Evolutionary conservation across 1,284 basidiomycete genomes (phyloP).

Genomic region (Rhodotorula sp.): DNA sequence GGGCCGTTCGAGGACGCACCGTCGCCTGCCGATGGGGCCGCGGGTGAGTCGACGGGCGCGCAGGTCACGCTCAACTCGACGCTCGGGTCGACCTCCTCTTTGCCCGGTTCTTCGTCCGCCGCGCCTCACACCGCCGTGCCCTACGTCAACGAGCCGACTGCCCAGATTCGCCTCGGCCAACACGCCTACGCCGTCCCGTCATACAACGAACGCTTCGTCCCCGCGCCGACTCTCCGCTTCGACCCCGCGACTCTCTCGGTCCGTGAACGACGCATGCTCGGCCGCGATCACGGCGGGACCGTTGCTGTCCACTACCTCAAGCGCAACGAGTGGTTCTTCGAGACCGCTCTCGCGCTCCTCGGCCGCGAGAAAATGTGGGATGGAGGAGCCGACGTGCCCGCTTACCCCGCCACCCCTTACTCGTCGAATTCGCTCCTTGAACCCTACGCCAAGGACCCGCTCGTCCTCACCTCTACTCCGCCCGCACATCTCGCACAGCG

Average conservation of each 20-base stretch:
- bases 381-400: conserved; percentile 36
- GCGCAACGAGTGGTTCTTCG: conserved; percentile 92
- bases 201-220: conserved; percentile 33
- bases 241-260: conserved; percentile 37
- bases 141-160: conserved; percentile 34
- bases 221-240: conserved; percentile 42
- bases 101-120: not conserved
- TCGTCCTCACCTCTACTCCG: conserved; percentile 24
- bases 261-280: conserved; percentile 38
- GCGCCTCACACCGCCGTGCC: not conserved
- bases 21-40: not conserved
- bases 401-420: conserved; percentile 28
- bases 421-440: conserved; percentile 6
- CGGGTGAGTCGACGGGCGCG: not conserved
- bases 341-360: conserved; percentile 83
- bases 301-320: conserved; percentile 96
- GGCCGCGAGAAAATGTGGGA: conserved; percentile 65
- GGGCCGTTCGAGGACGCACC: conserved; percentile 30
- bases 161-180: conserved; percentile 30
- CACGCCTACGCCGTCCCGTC: conserved; percentile 39
- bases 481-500: not conserved
- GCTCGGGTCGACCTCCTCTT: not conserved
- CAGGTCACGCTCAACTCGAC: not conserved
- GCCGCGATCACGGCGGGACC: conserved; percentile 67
- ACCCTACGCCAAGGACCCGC: conserved; percentile 11